Evolutionary conservation across 371 early-diverging fungal species (phyloP), one percentile per base, ranked within the genome.

Genomic region (Batkoa obscura): DNA sequence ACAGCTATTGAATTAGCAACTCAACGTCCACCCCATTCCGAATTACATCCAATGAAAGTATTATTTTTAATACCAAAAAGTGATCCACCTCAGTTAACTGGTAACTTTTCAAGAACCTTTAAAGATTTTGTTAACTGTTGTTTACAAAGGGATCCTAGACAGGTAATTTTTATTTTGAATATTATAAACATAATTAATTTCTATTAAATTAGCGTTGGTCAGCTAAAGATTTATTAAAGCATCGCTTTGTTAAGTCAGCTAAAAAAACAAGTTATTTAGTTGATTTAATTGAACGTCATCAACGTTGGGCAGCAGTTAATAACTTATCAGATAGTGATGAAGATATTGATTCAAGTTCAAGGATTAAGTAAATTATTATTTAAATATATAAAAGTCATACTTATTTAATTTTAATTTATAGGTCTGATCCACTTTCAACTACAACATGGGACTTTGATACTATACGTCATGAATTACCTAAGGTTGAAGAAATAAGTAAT

Each of bases 1-100:
- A 94, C 97, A 1, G 91, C 98, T 0, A 92, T 96, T 37, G 98
- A 99, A 68, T 70, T 99, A 46, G 91, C 94, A 37, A 85, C 81
- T 54, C 90, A 93, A 1, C 78, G 81, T 58, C 91, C 95, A 30
- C 99, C 99, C 13, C 87, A 88, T 61, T 78, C 90, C 1, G 86
- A 91, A 47, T 68, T 86, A 63, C 90, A 90, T 61, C 92, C 94
- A 0, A 83, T 92, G 87, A 83, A 86, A 62, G 93, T 86, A 2
- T 73, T 97, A 35, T 90, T 93, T 59, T 71, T 86, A 53, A 95
- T 93, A 48, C 94, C 92, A 36, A 90, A 89, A 63, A 84, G 83
- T 56, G 79, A 83, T 3, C 91, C 98, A 2, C 98, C 98, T 15
- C 62, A 64, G 46, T 65, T 87, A 47, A 23, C 23, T 23, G 81